Evolutionary conservation across 192 early-diverging fungal genomes (phyloP), one percentile per base, ranked within the genome.

Genomic region (Entomortierella beljakovae): DNA sequence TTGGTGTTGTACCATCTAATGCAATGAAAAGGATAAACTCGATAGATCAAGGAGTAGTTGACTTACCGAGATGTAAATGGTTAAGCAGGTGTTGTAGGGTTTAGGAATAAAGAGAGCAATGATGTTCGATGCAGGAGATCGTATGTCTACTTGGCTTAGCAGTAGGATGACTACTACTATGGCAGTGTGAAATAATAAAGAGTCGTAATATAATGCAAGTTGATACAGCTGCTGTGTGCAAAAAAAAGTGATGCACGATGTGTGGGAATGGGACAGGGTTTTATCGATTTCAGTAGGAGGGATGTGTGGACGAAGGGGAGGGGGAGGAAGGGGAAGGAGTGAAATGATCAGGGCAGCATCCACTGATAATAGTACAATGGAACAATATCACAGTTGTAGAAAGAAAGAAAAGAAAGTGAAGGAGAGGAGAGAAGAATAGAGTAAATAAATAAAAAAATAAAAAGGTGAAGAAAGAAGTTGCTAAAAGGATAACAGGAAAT

Each of bases 241-340:
- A n/a, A n/a, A n/a, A n/a, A n/a, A n/a, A n/a, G n/a, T n/a, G n/a
- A 46, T 56, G 26, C 54, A 33, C 33, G 28, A 53, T 26, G 51
- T 23, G 25, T 53, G 51, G 28, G n/a, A 34, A 50, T 16, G 3
- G 5, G 15, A 31, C n/a, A n/a, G n/a, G n/a, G n/a, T n/a, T n/a
- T n/a, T n/a, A n/a, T n/a, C n/a, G n/a, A n/a, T n/a, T n/a, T n/a
- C n/a, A 26, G 51, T 28, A 52, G 16, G n/a, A 56, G 22, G 35
- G 37, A 33, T 3, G 26, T 23, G 23, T 23, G 26, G 37, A 60
- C n/a, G n/a, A 59, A 23, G 0, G 26, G 58, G 20, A 22, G 13
- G 46, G 20, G 43, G 20, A 16, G 43, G 43, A 46, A 46, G 15
- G 2, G 5, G 20, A 15, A 46, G 15, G 3, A 46, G 20, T 20